These are phyloP conservation scores for Sporobolomyces phaffii DNA, from an alignment of 768 basidiomycete genomes.

Conservation along the genomic window DNA sequence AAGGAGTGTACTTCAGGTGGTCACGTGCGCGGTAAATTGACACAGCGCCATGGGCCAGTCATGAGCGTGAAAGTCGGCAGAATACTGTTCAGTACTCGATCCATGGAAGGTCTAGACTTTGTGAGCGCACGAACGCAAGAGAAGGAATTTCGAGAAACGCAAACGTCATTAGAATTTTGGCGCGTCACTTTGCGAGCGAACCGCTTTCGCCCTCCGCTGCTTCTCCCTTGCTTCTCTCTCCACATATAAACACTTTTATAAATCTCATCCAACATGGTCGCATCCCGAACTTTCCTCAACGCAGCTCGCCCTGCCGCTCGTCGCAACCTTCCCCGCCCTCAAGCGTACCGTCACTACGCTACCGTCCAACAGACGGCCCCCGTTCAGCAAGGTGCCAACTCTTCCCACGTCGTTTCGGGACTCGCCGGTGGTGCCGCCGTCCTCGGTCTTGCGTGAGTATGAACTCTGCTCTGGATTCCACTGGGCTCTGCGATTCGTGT, in stretches of 20 bases:
- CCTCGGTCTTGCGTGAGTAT: conserved; percentile 29
- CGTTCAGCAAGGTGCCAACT: not conserved
- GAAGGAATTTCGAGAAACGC: too few species aligned
- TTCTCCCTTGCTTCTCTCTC: not conserved
- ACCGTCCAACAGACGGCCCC: not conserved
- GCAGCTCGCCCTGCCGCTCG: conserved; percentile 31
- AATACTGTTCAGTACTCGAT: too few species aligned
- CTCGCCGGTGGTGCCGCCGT: conserved; percentile 39
- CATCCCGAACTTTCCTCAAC: conserved; percentile 9
- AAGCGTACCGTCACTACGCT: conserved; percentile 19
- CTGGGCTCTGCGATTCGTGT: too few species aligned
- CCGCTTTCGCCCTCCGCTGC: not conserved
- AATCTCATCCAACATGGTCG: not conserved
- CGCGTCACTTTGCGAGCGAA: too few species aligned
- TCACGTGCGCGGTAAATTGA: too few species aligned
- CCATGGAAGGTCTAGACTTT: too few species aligned
- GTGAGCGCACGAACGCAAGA: too few species aligned
- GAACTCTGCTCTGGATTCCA: too few species aligned
- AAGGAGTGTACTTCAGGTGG: too few species aligned
- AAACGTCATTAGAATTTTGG: too few species aligned
- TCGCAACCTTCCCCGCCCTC: conserved; percentile 22
- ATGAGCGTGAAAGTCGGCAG: too few species aligned
- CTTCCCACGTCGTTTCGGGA: conserved; percentile 36
- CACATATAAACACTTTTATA: not conserved
- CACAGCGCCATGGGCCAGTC: too few species aligned